Conservation (phyloP, 306 rosid genomes). For the Vachellia collinsii region DNA sequence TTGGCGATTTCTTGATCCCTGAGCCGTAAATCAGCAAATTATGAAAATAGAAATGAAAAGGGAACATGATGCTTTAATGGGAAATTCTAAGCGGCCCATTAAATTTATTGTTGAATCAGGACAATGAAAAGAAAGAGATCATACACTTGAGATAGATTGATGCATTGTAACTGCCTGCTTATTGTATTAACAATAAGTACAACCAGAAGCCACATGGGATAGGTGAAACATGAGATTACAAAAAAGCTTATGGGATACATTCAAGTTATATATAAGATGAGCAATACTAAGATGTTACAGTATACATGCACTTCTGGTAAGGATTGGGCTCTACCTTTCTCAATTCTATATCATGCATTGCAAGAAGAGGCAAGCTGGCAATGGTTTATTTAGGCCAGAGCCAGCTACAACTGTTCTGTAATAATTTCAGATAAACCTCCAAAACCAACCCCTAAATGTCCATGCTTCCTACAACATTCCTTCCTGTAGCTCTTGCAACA, state of each 20-base stretch:
- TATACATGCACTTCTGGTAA: background rate
- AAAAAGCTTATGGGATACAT: constrained; percentile 1
- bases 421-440: constrained; percentile 70
- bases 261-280: constrained; percentile 24
- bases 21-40: background rate
- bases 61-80: background rate
- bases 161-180: background rate
- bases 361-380: constrained; percentile 30
- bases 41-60: background rate
- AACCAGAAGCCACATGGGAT: background rate
- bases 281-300: background rate
- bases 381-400: constrained; percentile 7
- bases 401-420: constrained; percentile 51
- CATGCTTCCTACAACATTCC: constrained; percentile 71
- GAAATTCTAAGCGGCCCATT: background rate
- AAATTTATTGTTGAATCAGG: background rate
- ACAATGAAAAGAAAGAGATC: background rate
- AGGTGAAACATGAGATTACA: background rate
- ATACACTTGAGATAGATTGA: constrained; percentile 22
- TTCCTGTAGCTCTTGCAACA: constrained; percentile 88
- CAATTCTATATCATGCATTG: background rate
- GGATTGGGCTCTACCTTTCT: background rate
- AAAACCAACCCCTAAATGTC: constrained; percentile 50
- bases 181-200: background rate
- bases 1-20: background rate